Evolutionary conservation across 2,329 filamentous ascomycete genomes (phyloP), one percentile per base, ranked within the genome.

Genomic region (Periglandula ipomoeae): DNA sequence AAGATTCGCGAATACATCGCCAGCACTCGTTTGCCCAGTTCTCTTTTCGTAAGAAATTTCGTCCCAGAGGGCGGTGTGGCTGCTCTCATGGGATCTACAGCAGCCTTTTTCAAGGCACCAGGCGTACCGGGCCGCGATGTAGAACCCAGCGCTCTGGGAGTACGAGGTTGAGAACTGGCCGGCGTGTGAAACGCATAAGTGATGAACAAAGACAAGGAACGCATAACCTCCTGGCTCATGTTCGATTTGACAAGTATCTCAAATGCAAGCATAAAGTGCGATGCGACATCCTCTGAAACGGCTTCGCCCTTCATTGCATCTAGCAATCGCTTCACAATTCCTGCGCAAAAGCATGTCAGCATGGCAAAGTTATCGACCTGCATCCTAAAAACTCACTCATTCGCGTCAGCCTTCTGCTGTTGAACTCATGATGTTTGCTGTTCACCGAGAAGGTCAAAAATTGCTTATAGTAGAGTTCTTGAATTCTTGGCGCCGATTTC

Each of bases 351-450:
- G 38, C 9, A 27, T 46, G 51, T 60, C 47, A 62, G 56, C 30
- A 4, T 38, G 20, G 24, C 2, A 24, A 8, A 3, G 13, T n/a
- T 24, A 42, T 10, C 22, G 20, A 39, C 27, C 19, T 20, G 17
- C 10, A 6, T 22, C 8, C 38, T 19, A 38, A 38, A 23, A 65
- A 60, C 86, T 74, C 78, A 90, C 91, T 82, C 87, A 98, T 98
- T 57, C 90, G 79, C 51, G 87, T 81, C 52, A 98, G 70, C 42
- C 93, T 81, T 60, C 88, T 85, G 46, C 86, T 83, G 63, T 98
- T 98, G 68, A 97, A 97, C 51, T 88, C 84, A 61, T 89, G 87
- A 60, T 94, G 85, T 61, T 93, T 90, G 74, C 91, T 96, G 59
- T 84, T 84, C n/a, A 85, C 79, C 1, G 87, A 85, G 68, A 98